Evolutionary conservation across 441 rosid genomes (phyloP), one percentile per base, ranked within the genome.

Genomic region (Arabidopsis hybrid): DNA sequence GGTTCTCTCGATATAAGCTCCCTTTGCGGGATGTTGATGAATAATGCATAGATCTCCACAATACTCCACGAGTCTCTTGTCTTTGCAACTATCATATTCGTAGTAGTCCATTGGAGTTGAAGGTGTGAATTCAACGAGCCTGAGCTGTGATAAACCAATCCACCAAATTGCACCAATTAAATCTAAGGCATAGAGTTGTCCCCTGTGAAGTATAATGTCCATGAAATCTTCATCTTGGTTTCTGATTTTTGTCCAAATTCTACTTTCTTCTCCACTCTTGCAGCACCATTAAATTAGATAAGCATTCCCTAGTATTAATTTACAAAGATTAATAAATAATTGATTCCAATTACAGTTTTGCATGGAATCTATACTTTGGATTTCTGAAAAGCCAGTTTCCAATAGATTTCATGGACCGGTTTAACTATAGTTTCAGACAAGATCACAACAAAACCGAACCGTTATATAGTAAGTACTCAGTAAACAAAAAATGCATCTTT

Each of bases 1-100:
- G 1, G 62, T 66, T 6, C 53, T 42, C 51, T 61, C 50, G 1
- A 50, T 4, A 17, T 34, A 35, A 35, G 38, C 29, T 26, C 0
- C 29, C 29, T 26, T 35, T 35, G 8, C 38, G 3, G 0, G 38
- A 35, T 1, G 38, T 35, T 35, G 63, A 67, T 60, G 65, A 60
- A 75, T 35, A 49, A 58, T 3, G 75, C 74, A 31, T 64, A 84
- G 17, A 21, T 85, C 84, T 12, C 85, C 88, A 47, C 77, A 26
- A 3, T 4, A 62, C 60, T 73, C 83, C 32, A 82, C 64, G 13
- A 79, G 38, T 11, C 77, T 74, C 78, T 59, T 69, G 8, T 72
- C 58, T n/a, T 77, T 77, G 50, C 79, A 75, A 36, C 9, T 26
- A 34, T 50, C 34, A 63, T 35, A 56, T 26, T 72, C 56, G 60